Percentiles rank a stretch among this genome's conserved stretches.
These are phyloP conservation scores for Neoarthrinium moseri DNA, from an alignment of 2,329 filamentous ascomycete species.

Conservation along the genomic window DNA sequence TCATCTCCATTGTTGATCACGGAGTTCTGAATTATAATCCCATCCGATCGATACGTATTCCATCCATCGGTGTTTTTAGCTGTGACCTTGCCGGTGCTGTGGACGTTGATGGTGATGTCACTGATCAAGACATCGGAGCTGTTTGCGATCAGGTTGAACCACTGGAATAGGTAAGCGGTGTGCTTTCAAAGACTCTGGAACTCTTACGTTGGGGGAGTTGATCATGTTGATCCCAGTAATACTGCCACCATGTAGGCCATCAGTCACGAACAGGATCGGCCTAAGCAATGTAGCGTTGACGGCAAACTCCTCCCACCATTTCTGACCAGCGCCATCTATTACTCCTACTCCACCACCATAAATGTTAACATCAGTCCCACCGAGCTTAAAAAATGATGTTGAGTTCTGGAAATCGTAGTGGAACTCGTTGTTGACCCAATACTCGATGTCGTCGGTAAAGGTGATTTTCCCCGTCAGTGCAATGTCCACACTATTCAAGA, in stretches of 20 bases:
- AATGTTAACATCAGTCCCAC: constrained; percentile 54
- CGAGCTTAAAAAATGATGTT: constrained; percentile 50
- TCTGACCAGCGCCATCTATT: constrained; percentile 63
- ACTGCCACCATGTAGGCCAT: constrained; percentile 55
- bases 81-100: constrained; percentile 47
- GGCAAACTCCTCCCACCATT: constrained; percentile 63
- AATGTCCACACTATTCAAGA: constrained; percentile 62
- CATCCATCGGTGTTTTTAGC: constrained; percentile 66
- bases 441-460: constrained; percentile 66
- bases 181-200: background rate
- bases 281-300: constrained; percentile 50
- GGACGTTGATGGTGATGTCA: constrained; percentile 48
- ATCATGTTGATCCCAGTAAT: constrained; percentile 60
- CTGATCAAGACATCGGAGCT: constrained; percentile 63
- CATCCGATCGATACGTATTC: constrained; percentile 61
- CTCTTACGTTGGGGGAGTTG: constrained; percentile 45
- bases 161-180: constrained; percentile 32
- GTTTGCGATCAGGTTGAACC: constrained; percentile 66
- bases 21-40: constrained; percentile 67
- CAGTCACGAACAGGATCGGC: constrained; percentile 56
- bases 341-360: constrained; percentile 51
- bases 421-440: constrained; percentile 67
- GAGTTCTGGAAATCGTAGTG: constrained; percentile 65
- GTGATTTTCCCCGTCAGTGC: constrained; percentile 54
- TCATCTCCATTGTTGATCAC: constrained; percentile 65